Evolutionary conservation across 805 yeast species (phyloP).

Genomic region (Suhomyces vadensis): DNA sequence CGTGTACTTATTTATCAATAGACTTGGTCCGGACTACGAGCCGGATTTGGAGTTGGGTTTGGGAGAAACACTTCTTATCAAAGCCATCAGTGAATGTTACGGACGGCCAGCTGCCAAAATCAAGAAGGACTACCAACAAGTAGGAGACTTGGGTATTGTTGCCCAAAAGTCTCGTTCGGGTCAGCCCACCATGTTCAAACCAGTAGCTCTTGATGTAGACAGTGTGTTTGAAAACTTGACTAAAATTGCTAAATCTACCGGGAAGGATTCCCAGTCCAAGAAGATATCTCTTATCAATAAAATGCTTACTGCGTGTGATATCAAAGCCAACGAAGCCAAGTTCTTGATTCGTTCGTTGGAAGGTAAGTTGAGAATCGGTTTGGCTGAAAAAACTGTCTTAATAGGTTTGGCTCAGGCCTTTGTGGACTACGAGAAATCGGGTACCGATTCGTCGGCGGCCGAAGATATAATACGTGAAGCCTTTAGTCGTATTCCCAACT

Average conservation of each 20-base stretch:
- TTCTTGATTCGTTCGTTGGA: conserved; percentile 86
- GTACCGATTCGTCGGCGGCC: conserved; percentile 56
- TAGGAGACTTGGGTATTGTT: conserved; percentile 89
- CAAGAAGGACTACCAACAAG: conserved; percentile 69
- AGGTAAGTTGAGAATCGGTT: conserved; percentile 88
- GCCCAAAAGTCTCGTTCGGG: conserved; percentile 81
- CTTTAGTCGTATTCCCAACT: conserved; percentile 87
- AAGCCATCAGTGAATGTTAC: conserved; percentile 86
- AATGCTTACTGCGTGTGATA: conserved; percentile 82
- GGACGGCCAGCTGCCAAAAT: conserved; percentile 76
- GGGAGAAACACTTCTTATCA: conserved; percentile 86
- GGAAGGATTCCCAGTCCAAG: conserved; percentile 75
- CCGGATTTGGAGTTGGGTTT: conserved; percentile 86
- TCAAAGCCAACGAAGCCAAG: conserved; percentile 73
- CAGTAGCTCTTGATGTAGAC: conserved; percentile 72
- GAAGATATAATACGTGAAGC: conserved; percentile 84
- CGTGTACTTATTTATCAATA: conserved; percentile 82
- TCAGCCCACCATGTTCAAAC: conserved; percentile 93
- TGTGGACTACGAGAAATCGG: conserved; percentile 54
- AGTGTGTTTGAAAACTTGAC: conserved; percentile 73
- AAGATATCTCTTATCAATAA: conserved; percentile 80
- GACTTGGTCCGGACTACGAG: conserved; percentile 94
- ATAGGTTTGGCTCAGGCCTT: conserved; percentile 84
- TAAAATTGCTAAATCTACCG: conserved; percentile 74
- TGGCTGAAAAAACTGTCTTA: conserved; percentile 91